Evolutionary conservation across 2,329 filamentous ascomycete genomes (phyloP), one percentile per base, ranked within the genome.

Genomic region (Ascochyta fabae): DNA sequence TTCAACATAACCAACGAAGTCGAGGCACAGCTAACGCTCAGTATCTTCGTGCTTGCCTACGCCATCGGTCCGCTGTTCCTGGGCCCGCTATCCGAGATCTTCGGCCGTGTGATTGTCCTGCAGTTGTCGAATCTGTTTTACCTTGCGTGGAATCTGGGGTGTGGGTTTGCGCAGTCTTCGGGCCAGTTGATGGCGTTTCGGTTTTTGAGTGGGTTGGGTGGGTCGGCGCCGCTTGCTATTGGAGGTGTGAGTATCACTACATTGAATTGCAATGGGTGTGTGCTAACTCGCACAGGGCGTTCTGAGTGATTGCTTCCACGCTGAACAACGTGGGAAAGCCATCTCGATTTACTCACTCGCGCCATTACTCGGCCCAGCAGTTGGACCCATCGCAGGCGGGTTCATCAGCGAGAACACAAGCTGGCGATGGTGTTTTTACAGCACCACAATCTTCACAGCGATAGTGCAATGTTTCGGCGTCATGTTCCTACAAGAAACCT

Each of bases 341-440:
- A 83, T 89, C 52, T 82, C 82, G 2, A 80, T 89, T 35, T 89
- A 88, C 75, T 84, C 79, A 46, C 78, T 89, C 0, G 83, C 83
- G 1, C 87, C 87, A 0, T 77, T 90, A 0, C 80, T 90, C 0
- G 88, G 87, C 0, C 87, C 87, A 3, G 85, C 85, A 0, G 75
- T 89, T 4, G 88, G 87, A 0, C 88, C 88, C 0, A 84, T 90
- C 2, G 81, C 82, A 0, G 87, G 87, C 9, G 87, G 85, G 0
- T 90, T 86, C 68, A 86, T 90, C 23, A 80, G 86, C 0, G 76
- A 88, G 64, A 78, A 83, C 58, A 84, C 82, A 7, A 86, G 82
- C 1, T 92, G 89, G 89, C 82, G 88, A 35, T 92, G 89, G 89
- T 84, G 86, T 7, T 92, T 91, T 76, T 90, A 84, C 75, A 80